A percentile compares a stretch with the other conserved stretches of the same genome.
Evolutionary conservation across 345 rosid species (phyloP).

Genomic region (Eutrema yunnanense): DNA sequence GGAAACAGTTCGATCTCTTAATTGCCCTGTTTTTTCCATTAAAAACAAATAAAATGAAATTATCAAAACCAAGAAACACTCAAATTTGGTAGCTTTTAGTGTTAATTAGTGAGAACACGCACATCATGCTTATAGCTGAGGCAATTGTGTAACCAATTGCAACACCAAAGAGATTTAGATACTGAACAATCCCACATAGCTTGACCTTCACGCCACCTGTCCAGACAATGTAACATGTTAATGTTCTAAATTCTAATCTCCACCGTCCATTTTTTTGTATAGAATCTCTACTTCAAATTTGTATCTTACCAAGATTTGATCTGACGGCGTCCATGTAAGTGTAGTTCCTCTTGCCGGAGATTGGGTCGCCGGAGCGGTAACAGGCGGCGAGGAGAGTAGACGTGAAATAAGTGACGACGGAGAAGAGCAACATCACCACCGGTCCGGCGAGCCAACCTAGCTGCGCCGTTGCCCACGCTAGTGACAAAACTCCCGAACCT

Average conservation of each 20-base stretch:
- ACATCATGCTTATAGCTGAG: conserved; percentile 44
- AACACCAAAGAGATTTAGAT: conserved; percentile 33
- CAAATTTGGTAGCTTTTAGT: neutral
- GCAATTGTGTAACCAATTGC: conserved; percentile 52
- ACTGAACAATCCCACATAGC: conserved; percentile 38
- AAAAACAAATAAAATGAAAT: neutral
- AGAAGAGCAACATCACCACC: conserved; percentile 34
- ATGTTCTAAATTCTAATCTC: neutral
- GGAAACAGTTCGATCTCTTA: conserved; percentile 80
- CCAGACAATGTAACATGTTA: neutral
- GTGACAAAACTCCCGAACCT: conserved; percentile 53
- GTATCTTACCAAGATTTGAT: conserved; percentile 34
- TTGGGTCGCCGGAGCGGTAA: conserved; percentile 40
- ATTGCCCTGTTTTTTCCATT: conserved; percentile 46
- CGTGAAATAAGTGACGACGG: conserved; percentile 40
- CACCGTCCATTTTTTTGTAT: neutral
- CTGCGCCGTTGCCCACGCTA: conserved; percentile 59
- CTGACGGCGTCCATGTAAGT: conserved; percentile 41
- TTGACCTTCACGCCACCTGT: conserved; percentile 32
- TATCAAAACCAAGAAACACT: neutral
- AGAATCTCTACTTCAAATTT: neutral
- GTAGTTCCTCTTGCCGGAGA: conserved; percentile 38
- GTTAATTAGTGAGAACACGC: conserved; percentile 13
- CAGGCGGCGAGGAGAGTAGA: conserved; percentile 33
- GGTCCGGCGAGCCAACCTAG: conserved; percentile 62